A percentile compares a stretch with the other conserved stretches of the same genome.
These are phyloP conservation scores for Candida sojae DNA, from an alignment of 1,139 yeast genomes.

Conservation along the genomic window DNA sequence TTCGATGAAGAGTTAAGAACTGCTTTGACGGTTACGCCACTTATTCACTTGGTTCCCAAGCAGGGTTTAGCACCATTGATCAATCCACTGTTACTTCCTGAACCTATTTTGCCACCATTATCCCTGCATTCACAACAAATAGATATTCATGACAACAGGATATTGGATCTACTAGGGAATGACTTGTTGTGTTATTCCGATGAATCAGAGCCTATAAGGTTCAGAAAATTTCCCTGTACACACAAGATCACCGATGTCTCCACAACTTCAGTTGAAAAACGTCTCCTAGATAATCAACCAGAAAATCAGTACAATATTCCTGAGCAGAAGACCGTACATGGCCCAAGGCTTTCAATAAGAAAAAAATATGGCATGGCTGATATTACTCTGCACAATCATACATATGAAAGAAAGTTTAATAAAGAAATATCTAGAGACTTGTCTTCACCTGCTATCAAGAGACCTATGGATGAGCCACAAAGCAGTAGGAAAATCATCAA, in stretches of 20 bases:
- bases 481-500: conserved; percentile 5
- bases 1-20: conserved; percentile 21
- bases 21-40: conserved; percentile 29
- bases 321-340: conserved; percentile 1
- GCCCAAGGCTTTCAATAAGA: conserved; percentile 17
- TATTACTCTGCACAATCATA: conserved; percentile 16
- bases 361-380: conserved; percentile 15
- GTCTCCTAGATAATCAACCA: neutral
- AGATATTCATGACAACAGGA: conserved; percentile 5
- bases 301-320: neutral
- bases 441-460: neutral
- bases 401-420: conserved; percentile 14
- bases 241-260: neutral
- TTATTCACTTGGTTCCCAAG: conserved; percentile 30
- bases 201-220: conserved; percentile 19
- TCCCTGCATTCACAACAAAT: neutral
- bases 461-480: neutral
- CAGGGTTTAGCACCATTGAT: conserved; percentile 28
- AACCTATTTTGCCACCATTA: conserved; percentile 6
- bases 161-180: conserved; percentile 17
- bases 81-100: conserved; percentile 6
- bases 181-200: conserved; percentile 20
- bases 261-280: neutral
- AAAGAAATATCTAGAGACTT: conserved; percentile 8
- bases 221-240: conserved; percentile 10